Base-by-base conservation (phyloP, 1,284 basidiomycete species). In the Erythrobasidium hasegawianum region DNA sequence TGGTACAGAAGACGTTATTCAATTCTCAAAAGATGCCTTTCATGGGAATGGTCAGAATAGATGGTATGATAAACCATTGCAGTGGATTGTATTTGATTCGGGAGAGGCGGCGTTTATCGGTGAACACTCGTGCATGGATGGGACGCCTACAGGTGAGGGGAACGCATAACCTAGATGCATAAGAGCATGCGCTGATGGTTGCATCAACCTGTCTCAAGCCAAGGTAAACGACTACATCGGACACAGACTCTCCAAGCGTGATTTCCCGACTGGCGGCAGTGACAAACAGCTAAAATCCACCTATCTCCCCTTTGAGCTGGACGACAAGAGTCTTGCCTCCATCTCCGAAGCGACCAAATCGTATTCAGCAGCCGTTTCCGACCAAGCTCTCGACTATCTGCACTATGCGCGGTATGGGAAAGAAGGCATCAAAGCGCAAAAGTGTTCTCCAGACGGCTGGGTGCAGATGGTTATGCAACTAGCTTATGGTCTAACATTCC, bases 41-140 rank as follows among this genome's bases (percentile, higher is more conserved):
- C 73, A 71, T 33, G 75, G 75, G 13, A 76, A 77, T 55, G 77
- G 73, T 29, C 75, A 74, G 64, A 79, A 79, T 72, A 69, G 78
- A 22, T 79, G 77, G 75, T 79, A 76, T 53, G 89, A 92, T 77
- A 92, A 91, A 77, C 89, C 89, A 8, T 78, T 87, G 59, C 86
- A 94, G 76, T 87, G 91, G 76, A 81, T 91, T 67, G 83, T 91
- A 8, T 88, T 84, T 72, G 87, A 90, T 75, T 90, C 92, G 73
- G 84, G 82, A 22, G 81, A 83, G 68, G 86, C 89, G 1, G 92
- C 90, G 3, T 80, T 91, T 72, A 87, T 93, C 83, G 92, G 92
- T 59, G 92, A 95, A 78, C 91, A 95, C 77, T 90, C 88, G 16
- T 83, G 89, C 71, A 93, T 93, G 89, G 90, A 93, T 74, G 91